phyloP scores from a whole-genome alignment of 1,284 basidiomycete species.

The Trametes sp. region DNA sequence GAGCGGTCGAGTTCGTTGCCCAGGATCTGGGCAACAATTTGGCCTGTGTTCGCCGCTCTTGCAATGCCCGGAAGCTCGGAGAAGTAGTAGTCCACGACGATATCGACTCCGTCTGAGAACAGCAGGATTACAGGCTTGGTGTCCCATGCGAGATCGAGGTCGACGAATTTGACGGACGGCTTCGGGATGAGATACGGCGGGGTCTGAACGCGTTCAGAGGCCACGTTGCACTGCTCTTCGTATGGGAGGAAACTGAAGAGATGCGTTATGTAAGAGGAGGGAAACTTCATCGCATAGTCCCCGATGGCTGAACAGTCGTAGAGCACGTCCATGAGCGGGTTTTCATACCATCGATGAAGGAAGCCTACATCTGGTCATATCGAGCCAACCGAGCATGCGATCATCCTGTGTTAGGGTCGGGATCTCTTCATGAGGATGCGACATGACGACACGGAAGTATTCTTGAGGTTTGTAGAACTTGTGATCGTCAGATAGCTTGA shows the following conservation, averaged over 20 bases:
- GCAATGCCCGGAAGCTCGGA: neutral
- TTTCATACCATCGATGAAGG: neutral
- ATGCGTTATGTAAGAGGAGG: slow-evolving; percentile 1
- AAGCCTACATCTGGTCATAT: slow-evolving; percentile 1
- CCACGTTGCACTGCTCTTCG: neutral
- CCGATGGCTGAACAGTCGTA: neutral
- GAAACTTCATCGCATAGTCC: slow-evolving; percentile 1
- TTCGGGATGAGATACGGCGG: slow-evolving; percentile 21
- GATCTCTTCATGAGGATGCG: neutral
- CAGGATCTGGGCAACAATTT: neutral
- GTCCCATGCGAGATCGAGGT: slow-evolving; percentile 15
- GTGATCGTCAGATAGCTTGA: neutral
- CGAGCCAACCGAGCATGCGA: neutral
- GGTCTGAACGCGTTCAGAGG: slow-evolving; percentile 1
- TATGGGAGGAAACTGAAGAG: slow-evolving; percentile 15
- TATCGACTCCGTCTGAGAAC: slow-evolving; percentile 19
- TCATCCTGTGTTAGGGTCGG: neutral
- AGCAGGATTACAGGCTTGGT: slow-evolving; percentile 15
- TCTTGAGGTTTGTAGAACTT: neutral
- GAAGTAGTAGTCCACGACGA: neutral
- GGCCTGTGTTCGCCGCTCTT: neutral
- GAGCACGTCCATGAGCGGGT: neutral
- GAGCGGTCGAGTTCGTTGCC: neutral
- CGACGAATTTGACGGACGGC: slow-evolving; percentile 19
- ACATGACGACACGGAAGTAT: slow-evolving; percentile 3